Base-by-base conservation (phyloP, 345 rosid genomes). In the Eucalyptus camaldulensis region DNA sequence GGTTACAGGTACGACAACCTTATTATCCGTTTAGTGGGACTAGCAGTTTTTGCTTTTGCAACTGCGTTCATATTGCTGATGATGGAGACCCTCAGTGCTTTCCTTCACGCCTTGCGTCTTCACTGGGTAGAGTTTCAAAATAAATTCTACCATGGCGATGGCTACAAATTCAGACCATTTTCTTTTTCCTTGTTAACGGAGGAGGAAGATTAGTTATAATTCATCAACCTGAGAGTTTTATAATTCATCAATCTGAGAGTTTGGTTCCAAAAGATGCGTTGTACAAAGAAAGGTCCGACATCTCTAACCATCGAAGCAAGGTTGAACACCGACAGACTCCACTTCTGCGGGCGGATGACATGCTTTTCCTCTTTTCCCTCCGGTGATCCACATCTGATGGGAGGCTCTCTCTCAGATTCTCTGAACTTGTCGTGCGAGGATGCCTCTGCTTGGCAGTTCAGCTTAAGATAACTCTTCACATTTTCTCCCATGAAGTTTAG, bases 31-130 rank as follows among this genome's bases (percentile, higher is more conserved):
- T 90, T 96, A 87, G 92, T 95, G 56, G 99, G 99, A 87, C 88
- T 97, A 87, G 97, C 93, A 17, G 97, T 96, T 85, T 97, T 97
- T 91, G 95, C 97, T n/a, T 97, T 97, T 91, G 99, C 99, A 37
- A 97, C 99, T 33, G 96, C 96, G 49, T 97, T 96, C 94, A 94
- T 97, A 92, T 94, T 97, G 65, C 95, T 97, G 50, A 95, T 96
- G 97, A 97, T 97, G 99, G 99, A 97, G 94, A 95, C 98, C 13
- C 97, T 97, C 72, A 97, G 99, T 81, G 99, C 99, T 49, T 97
- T 97, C 93, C 95, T 97, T 24, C 99, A 97, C 40, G 98, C 99
- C 25, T 88, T 97, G 93, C 99, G 99, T 93, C 99, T 97, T 88
- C 99, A 97, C 87, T 96, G 99, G 99, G 98, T 96, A 58, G 99